A percentile compares a stretch with the other conserved stretches of the same genome.
phyloP scores from a whole-genome alignment of 1,284 basidiomycete genomes.

The Chiua sp. region DNA sequence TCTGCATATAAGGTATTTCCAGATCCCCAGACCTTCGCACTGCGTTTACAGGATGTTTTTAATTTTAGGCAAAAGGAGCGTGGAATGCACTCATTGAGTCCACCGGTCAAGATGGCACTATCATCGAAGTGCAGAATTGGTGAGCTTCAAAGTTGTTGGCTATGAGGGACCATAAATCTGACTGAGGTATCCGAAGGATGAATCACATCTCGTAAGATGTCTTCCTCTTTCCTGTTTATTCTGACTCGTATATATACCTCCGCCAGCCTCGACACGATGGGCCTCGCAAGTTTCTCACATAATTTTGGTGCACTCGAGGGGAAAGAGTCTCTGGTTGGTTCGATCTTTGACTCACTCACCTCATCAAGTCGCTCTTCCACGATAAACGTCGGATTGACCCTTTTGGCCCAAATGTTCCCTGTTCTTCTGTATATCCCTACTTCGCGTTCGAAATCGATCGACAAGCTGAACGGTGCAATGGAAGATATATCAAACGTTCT shows the following conservation, averaged over 20 bases:
- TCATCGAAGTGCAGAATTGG: constrained; percentile 59
- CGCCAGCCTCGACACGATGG: constrained; percentile 32
- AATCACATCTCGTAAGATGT: constrained; percentile 49
- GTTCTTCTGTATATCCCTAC: constrained; percentile 50
- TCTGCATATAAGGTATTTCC: constrained; percentile 47
- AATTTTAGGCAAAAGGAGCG: constrained; percentile 43
- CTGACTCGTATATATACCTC: constrained; percentile 26
- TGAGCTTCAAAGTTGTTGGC: neutral
- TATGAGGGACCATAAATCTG: neutral
- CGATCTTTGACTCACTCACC: constrained; percentile 46
- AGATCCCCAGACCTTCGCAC: neutral
- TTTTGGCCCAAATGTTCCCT: constrained; percentile 51
- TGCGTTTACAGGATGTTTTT: neutral
- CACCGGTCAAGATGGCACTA: constrained; percentile 25
- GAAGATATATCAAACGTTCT: constrained; percentile 52
- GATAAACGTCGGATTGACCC: constrained; percentile 38
- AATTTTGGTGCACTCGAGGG: constrained; percentile 41
- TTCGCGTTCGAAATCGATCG: constrained; percentile 38
- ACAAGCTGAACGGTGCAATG: constrained; percentile 45
- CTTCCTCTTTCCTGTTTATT: neutral
- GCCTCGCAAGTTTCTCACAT: constrained; percentile 58
- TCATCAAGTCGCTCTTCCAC: constrained; percentile 22
- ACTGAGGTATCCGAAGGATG: constrained; percentile 41
- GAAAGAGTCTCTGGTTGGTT: constrained; percentile 46
- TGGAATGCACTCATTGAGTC: constrained; percentile 56